Evolutionary conservation across 2,329 filamentous ascomycete genomes (phyloP), one percentile per base, ranked within the genome.

Genomic region (Diplodia scrobiculata): DNA sequence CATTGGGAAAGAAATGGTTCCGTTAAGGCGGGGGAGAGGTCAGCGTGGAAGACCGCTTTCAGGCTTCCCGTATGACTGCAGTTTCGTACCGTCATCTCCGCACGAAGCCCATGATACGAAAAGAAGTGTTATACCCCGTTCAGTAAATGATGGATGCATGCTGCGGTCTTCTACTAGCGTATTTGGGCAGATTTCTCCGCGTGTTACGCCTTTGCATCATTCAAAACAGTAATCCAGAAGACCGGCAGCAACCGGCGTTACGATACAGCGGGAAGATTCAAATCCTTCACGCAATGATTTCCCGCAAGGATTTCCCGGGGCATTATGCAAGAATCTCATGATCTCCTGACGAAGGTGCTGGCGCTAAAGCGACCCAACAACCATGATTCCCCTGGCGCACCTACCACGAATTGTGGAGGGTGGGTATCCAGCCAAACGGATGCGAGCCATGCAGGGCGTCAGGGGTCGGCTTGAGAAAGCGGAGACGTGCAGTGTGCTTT

Each of bases 271-370:
- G n/a, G 11, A 29, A 19, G n/a, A 5, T 48, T 13, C n/a, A n/a
- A 27, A 9, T 47, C n/a, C 17, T 48, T 25, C 21, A 11, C 25
- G 51, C 10, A 62, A 11, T n/a, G 58, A 50, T 50, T 11, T n/a
- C 19, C 10, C 11, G 58, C 58, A 62, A 29, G 58, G 58, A n/a
- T 62, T 48, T 45, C 25, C 17, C 36, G 14, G 48, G 27, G 29
- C 17, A 50, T 34, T 62, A 62, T 50, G 58, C 58, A 62, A 50
- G 29, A 36, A 25, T 62, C 58, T 62, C 58, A 62, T 62, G 58
- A 62, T 62, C 58, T 50, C 58, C 13, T 36, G 13, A 36, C 48
- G 29, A 21, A 62, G 14, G 17, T 17, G 21, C 54, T 45, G 21
- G 55, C 55, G 55, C 55, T 50, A 50, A 25, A 60, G 45, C 17